Conservation (phyloP, 306 rosid genomes). For the Cucurbita argyrosperma region DNA sequence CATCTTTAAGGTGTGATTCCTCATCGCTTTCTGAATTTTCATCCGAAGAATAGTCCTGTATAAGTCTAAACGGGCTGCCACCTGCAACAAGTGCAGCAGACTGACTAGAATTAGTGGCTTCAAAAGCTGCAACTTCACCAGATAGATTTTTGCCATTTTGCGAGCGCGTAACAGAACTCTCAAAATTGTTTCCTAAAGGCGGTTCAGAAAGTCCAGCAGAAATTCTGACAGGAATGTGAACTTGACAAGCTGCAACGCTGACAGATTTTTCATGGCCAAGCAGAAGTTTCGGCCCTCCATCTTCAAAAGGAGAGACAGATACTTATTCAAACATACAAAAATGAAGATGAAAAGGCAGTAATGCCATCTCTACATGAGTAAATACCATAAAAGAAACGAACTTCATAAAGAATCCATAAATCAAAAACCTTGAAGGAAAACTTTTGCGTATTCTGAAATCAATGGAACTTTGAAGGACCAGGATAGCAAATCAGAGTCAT, state of each 20-base stretch:
- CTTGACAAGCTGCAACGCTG: conserved; percentile 16
- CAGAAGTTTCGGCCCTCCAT: conserved; percentile 24
- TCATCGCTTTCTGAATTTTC: conserved; percentile 47
- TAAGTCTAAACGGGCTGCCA: conserved; percentile 59
- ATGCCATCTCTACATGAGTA: not conserved
- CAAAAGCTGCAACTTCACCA: conserved; percentile 16
- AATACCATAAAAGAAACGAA: not conserved
- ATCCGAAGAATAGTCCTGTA: conserved; percentile 84
- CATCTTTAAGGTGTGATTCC: conserved; percentile 18
- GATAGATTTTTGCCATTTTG: not conserved
- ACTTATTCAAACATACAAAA: not conserved
- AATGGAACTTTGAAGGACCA: not conserved
- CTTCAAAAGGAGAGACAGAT: conserved; percentile 4
- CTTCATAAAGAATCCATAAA: not conserved
- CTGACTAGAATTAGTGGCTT: conserved; percentile 12
- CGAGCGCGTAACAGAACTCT: not conserved
- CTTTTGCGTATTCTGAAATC: not conserved
- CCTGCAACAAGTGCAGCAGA: conserved; percentile 21
- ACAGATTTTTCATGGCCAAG: conserved; percentile 15
- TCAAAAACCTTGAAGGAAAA: not conserved
- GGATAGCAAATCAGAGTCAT: not conserved
- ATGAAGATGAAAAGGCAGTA: not conserved
- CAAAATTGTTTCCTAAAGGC: conserved; percentile 10
- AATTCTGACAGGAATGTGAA: conserved; percentile 1
- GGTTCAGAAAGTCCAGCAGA: not conserved